A percentile compares a stretch with the other conserved stretches of the same genome.
phyloP scores from a whole-genome alignment of 495 filamentous ascomycete species.

The Lasiosphaeris hirsuta region DNA sequence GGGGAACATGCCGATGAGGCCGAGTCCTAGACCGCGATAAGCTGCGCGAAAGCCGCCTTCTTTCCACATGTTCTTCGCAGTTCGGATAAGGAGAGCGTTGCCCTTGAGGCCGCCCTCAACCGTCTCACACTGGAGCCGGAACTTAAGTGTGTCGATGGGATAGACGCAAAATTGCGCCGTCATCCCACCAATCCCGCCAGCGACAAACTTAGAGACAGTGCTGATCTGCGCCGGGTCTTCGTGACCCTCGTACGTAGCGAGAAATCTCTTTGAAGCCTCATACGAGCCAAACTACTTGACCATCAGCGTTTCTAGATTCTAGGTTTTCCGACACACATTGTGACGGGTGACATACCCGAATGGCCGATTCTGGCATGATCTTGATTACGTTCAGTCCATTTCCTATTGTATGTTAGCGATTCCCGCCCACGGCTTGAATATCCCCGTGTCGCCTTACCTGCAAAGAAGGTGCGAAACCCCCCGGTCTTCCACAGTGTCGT shows the following conservation, averaged over 20 bases:
- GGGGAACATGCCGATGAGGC: constrained; percentile 92
- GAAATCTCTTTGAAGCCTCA: constrained; percentile 85
- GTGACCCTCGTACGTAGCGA: constrained; percentile 86
- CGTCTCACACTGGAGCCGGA: constrained; percentile 90
- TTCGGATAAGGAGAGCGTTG: constrained; percentile 77
- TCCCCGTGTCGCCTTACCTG: constrained; percentile 57
- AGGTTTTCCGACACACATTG: not conserved
- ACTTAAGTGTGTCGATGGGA: constrained; percentile 95
- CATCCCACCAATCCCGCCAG: constrained; percentile 87
- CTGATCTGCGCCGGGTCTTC: constrained; percentile 73
- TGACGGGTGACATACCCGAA: constrained; percentile 49
- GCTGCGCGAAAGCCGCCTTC: constrained; percentile 70
- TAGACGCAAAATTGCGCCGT: constrained; percentile 96
- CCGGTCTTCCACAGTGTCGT: constrained; percentile 78
- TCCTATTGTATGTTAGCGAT: constrained; percentile 54
- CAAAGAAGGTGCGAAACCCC: constrained; percentile 90
- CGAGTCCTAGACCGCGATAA: constrained; percentile 90
- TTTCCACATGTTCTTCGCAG: constrained; percentile 78
- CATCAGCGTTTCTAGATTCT: constrained; percentile 18
- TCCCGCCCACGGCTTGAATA: not conserved
- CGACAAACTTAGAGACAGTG: constrained; percentile 81
- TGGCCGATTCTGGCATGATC: constrained; percentile 96
- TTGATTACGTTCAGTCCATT: constrained; percentile 97
- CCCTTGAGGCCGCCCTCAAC: constrained; percentile 80
- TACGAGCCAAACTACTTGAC: constrained; percentile 76